These are phyloP conservation scores for Hygrocybe coccinea DNA, from an alignment of 768 basidiomycete species.

Conservation along the genomic window DNA sequence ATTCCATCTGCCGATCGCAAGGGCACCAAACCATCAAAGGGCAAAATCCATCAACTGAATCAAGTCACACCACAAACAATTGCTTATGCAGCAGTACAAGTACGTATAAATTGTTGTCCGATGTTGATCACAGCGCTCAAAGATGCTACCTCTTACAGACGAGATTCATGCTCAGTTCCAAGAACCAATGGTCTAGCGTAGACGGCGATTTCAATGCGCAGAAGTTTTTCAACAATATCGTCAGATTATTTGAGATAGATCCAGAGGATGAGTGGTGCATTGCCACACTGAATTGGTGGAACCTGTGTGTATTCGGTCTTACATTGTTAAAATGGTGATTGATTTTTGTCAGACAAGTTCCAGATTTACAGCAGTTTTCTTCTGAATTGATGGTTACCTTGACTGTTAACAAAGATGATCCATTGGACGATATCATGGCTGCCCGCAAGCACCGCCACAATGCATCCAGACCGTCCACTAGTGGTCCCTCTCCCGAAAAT, in stretches of 20 bases:
- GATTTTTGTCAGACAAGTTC: too few species aligned
- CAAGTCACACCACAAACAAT: conserved; percentile 24
- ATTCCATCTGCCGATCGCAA: neutral
- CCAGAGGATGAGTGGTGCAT: neutral
- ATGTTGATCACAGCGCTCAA: too few species aligned
- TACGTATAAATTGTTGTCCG: conserved; percentile 10
- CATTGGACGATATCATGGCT: too few species aligned
- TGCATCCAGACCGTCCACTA: too few species aligned
- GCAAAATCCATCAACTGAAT: conserved; percentile 3
- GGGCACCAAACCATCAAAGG: conserved; percentile 3
- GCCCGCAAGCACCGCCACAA: too few species aligned
- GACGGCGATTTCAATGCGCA: conserved; percentile 19
- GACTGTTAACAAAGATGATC: too few species aligned
- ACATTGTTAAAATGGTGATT: too few species aligned
- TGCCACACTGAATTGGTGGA: conserved; percentile 1
- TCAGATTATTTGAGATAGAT: conserved; percentile 19
- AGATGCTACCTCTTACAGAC: conserved; percentile 7
- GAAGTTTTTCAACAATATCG: conserved; percentile 17
- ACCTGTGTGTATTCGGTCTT: neutral
- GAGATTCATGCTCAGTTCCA: conserved; percentile 18
- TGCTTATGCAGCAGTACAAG: conserved; percentile 29
- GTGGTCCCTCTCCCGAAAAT: too few species aligned
- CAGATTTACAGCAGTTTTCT: too few species aligned
- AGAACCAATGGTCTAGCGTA: conserved; percentile 7
- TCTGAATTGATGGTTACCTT: too few species aligned